Evolutionary conservation across 2,329 filamentous ascomycete genomes (phyloP), one percentile per base, ranked within the genome.

Genomic region (Cryoendolithus antarcticus): DNA sequence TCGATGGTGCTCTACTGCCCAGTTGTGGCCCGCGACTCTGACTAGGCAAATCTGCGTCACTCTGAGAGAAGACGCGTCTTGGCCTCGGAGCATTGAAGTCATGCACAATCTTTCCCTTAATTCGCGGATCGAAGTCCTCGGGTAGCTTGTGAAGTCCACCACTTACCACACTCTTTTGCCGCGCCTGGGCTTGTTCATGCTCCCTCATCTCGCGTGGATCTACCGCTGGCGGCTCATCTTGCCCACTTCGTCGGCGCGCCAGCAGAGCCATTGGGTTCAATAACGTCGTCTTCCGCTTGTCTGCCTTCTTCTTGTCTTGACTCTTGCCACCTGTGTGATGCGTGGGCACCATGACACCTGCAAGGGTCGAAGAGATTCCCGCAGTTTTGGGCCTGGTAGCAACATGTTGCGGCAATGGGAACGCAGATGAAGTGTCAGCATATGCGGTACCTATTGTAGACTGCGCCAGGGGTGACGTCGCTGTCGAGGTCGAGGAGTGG

Each of bases 101-200:
- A 58, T 80, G 75, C 1, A 80, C 66, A 15, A 75, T 69, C 36
- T 71, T 76, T n/a, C 75, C 76, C 38, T 72, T 68, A 42, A 79
- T 80, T 38, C 74, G 66, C 9, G 75, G 74, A 48, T 78, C 74
- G 50, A 75, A 78, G 48, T 77, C 71, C 41, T 75, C 74, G 2
- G 73, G 72, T 13, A 61, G 47, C 37, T 63, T 70, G 30, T 63
- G 64, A 24, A 67, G 63, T 12, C 64, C 67, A 27, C 70, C 63
- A 5, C 67, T 66, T 11, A 65, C 58, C 33, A 75, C 70, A 27
- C 75, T 71, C 9, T 65, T 57, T 19, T 66, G 64, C 21, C 59
- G 50, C 27, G 64, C 65, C 10, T 68, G 49, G 2, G 66, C 57
- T 45, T 74, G 72, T 4, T 46, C 51, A 24, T 54, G 54, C 8